Conservation (phyloP, 805 yeast species). For the Sugiyamaella mastotermitis region DNA sequence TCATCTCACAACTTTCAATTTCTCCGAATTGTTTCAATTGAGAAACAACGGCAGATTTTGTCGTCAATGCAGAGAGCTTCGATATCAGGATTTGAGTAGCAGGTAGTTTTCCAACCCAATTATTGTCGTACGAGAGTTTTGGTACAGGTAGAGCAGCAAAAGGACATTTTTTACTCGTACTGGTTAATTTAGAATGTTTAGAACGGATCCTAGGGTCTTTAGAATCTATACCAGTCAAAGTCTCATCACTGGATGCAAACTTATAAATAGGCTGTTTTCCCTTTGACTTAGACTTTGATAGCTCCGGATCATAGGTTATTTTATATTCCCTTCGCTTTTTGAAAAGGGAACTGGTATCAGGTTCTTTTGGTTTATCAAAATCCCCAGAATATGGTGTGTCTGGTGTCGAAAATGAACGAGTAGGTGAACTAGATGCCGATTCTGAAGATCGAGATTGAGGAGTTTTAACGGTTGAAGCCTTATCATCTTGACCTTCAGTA, state of each 20-base stretch:
- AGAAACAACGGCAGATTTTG: conserved; percentile 13
- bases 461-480: no score
- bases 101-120: conserved; percentile 73
- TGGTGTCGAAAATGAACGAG: no score
- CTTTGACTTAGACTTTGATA: conserved; percentile 38
- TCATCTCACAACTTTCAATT: conserved; percentile 50
- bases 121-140: conserved; percentile 51
- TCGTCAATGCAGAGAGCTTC: conserved; percentile 43
- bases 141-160: conserved; percentile 22
- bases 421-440: no score
- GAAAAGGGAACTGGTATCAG: not conserved
- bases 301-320: conserved; percentile 48
- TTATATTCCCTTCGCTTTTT: conserved; percentile 17
- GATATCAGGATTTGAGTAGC: conserved; percentile 62
- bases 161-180: conserved; percentile 20
- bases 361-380: conserved; percentile 1
- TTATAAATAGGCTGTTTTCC: conserved; percentile 33
- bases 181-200: conserved; percentile 7
- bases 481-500: no score
- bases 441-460: no score
- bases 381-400: no score
- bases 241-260: conserved; percentile 30
- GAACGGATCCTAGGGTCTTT: conserved; percentile 14
- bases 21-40: conserved; percentile 55
- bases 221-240: no score